These are phyloP conservation scores for Exserohilum rostratum DNA, from an alignment of 2,329 filamentous ascomycete genomes.

Conservation along the genomic window DNA sequence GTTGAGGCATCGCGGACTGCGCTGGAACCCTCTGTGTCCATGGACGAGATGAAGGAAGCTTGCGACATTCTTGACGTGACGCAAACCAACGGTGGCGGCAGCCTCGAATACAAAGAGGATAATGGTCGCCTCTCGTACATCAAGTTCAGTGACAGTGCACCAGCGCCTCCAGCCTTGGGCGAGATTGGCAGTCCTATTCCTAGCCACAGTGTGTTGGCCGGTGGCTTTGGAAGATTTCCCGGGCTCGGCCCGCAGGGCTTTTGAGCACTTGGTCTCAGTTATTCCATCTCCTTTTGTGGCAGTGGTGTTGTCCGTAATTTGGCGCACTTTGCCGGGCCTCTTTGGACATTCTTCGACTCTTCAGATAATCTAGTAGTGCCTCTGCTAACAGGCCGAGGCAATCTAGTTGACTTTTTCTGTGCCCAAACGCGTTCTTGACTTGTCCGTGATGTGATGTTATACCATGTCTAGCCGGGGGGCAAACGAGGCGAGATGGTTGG, in stretches of 20 bases:
- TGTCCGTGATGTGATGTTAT: not conserved
- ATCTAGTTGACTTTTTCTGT: constrained; percentile 27
- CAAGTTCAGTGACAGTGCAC: constrained; percentile 50
- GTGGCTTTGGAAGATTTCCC: constrained; percentile 43
- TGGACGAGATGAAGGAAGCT: constrained; percentile 76
- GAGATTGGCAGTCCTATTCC: constrained; percentile 58
- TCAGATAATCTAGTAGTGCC: constrained; percentile 12
- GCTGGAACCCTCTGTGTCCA: constrained; percentile 62
- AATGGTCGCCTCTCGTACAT: constrained; percentile 49
- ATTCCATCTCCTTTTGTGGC: constrained; percentile 7
- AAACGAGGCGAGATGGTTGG: not conserved
- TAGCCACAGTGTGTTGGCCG: constrained; percentile 49
- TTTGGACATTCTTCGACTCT: constrained; percentile 5
- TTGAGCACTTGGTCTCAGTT: constrained; percentile 17
- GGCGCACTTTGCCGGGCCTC: not conserved
- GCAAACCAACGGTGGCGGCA: constrained; percentile 83
- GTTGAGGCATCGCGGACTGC: constrained; percentile 68
- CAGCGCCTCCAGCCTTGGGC: constrained; percentile 44
- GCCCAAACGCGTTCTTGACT: not conserved
- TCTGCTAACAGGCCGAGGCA: constrained; percentile 24
- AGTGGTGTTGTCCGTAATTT: constrained; percentile 18
- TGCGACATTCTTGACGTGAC: constrained; percentile 89
- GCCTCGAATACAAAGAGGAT: constrained; percentile 71
- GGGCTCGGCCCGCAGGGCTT: constrained; percentile 42
- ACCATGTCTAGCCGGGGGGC: not conserved